Evolutionary conservation across 768 basidiomycete genomes (phyloP).

Genomic region (Fibroporia radiculosa): DNA sequence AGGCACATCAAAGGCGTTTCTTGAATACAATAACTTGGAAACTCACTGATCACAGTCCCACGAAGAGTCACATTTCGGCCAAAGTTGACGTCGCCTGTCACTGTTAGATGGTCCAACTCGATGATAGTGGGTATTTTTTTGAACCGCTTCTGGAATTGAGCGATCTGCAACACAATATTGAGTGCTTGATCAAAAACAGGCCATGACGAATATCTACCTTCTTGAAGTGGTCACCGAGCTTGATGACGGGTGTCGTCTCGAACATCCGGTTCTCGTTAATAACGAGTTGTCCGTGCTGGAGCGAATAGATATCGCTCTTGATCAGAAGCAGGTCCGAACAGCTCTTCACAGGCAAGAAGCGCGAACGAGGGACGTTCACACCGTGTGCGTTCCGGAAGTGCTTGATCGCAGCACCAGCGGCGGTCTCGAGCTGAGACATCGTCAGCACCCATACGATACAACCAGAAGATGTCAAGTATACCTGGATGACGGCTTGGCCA

Average conservation of each 20-base stretch:
- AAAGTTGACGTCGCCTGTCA: conserved; percentile 87
- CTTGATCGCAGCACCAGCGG: conserved; percentile 91
- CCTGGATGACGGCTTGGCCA: conserved; percentile 80
- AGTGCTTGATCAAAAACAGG: not conserved
- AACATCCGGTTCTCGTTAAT: conserved; percentile 83
- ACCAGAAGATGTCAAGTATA: too few species aligned
- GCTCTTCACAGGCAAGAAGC: conserved; percentile 88
- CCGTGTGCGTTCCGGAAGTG: conserved; percentile 89
- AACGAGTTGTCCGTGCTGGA: conserved; percentile 81
- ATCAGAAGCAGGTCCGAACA: conserved; percentile 86
- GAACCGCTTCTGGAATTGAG: conserved; percentile 91
- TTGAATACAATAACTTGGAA: not conserved
- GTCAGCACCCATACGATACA: too few species aligned
- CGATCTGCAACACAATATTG: conserved; percentile 38
- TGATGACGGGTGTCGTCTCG: conserved; percentile 88
- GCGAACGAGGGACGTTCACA: conserved; percentile 89
- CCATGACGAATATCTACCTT: conserved; percentile 44
- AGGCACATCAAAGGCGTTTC: not conserved
- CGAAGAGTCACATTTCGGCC: conserved; percentile 80
- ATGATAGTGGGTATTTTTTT: conserved; percentile 88
- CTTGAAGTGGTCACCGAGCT: conserved; percentile 95
- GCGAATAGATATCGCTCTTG: conserved; percentile 89
- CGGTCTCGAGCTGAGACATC: conserved; percentile 27
- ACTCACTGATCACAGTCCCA: conserved; percentile 78
- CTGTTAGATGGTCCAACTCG: conserved; percentile 91